Conservation (phyloP, 257 asterid species). For the Solanum raphanifolium region DNA sequence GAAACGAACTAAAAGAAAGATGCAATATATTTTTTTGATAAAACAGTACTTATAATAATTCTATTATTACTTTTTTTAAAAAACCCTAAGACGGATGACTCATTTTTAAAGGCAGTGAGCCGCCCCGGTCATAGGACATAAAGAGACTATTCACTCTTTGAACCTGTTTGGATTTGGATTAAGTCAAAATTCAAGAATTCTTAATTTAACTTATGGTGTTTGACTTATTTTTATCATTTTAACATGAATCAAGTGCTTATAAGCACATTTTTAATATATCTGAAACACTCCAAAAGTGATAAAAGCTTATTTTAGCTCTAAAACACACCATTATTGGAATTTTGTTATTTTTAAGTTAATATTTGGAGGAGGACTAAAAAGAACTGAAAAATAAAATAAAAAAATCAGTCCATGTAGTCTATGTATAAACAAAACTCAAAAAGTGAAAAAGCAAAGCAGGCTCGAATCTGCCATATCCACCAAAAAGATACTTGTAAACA, state of each 20-base stretch:
- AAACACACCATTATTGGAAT: neutral
- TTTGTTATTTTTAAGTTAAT: neutral
- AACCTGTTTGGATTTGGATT: neutral
- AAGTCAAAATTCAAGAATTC: neutral
- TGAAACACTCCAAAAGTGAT: no score
- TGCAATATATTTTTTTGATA: no score
- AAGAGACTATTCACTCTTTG: neutral
- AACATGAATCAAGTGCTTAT: neutral
- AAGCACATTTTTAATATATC: no score
- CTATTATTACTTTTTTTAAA: neutral
- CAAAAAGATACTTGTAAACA: neutral
- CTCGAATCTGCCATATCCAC: neutral
- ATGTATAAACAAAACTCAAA: neutral
- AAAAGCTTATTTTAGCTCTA: neutral
- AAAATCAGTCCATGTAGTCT: neutral
- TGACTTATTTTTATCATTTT: no score
- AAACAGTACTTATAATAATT: no score
- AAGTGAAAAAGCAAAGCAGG: neutral
- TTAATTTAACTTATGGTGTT: no score
- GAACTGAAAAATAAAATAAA: neutral
- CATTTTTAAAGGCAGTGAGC: neutral
- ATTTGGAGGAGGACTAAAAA: neutral
- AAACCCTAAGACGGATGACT: no score
- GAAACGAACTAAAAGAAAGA: neutral
- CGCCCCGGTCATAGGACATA: neutral